These are phyloP conservation scores for Rhodamnia argentea DNA, from an alignment of 345 rosid species.

Conservation along the genomic window DNA sequence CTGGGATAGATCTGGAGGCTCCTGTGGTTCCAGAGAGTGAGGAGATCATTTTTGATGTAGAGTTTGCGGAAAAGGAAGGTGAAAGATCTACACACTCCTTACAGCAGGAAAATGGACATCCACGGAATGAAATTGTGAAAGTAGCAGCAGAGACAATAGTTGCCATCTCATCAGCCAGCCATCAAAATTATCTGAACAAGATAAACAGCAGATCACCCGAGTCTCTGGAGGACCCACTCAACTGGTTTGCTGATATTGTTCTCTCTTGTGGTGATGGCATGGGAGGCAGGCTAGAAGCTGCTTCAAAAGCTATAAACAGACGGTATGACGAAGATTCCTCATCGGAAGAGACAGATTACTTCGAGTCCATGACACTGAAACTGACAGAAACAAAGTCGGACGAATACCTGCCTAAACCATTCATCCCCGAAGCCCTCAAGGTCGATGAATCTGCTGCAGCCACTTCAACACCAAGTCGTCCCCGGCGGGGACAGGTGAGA, in stretches of 20 bases:
- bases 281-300: conserved; percentile 31
- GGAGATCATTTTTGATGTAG: conserved; percentile 23
- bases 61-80: conserved; percentile 17
- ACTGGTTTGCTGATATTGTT: conserved; percentile 72
- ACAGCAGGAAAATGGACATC: conserved; percentile 18
- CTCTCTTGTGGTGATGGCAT: conserved; percentile 40
- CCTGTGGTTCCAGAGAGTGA: conserved; percentile 46
- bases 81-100: conserved; percentile 13
- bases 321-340: conserved; percentile 26
- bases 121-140: conserved; percentile 29
- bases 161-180: conserved; percentile 41
- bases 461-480: conserved; percentile 24
- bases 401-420: conserved; percentile 77
- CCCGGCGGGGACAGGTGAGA: conserved; percentile 77
- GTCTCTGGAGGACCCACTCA: conserved; percentile 40
- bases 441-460: conserved; percentile 42
- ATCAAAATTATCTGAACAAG: conserved; percentile 14
- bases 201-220: conserved; percentile 20
- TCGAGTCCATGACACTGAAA: conserved; percentile 71
- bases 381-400: conserved; percentile 55
- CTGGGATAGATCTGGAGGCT: conserved; percentile 74
- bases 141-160: conserved; percentile 78
- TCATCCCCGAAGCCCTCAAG: conserved; percentile 49
- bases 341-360: conserved; percentile 57
- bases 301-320: conserved; percentile 17